Evolutionary conservation across 192 early-diverging fungal genomes (phyloP).

Genomic region (Coemansia biformis): DNA sequence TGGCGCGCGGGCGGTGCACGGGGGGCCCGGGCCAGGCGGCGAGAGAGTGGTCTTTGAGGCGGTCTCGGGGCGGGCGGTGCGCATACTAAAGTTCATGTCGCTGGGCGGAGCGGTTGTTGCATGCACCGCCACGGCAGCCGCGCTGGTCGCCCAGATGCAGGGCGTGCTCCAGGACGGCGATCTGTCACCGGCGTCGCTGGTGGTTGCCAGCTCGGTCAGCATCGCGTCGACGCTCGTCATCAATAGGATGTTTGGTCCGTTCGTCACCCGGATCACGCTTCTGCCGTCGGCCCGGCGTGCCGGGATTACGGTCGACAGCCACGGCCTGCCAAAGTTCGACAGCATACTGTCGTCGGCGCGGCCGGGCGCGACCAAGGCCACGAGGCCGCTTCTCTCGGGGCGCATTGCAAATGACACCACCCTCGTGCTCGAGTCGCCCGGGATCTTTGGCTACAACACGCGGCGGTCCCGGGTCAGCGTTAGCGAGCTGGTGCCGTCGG

Average conservation of each 20-base stretch:
- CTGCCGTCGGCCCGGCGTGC: conserved; percentile 6
- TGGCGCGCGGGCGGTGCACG: neutral
- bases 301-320: conserved; percentile 14
- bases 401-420: conserved; percentile 19
- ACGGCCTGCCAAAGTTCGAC: conserved; percentile 46
- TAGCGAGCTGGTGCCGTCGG: conserved; percentile 24
- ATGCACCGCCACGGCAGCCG: conserved; percentile 28
- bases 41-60: conserved; percentile 31
- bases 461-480: conserved; percentile 16
- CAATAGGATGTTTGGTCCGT: conserved; percentile 39
- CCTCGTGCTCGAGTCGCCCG: conserved; percentile 37
- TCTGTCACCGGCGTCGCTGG: conserved; percentile 16
- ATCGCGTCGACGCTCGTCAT: conserved; percentile 29
- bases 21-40: neutral
- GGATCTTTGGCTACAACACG: conserved; percentile 32
- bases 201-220: conserved; percentile 35
- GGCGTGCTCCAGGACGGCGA: conserved; percentile 21
- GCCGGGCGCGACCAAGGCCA: neutral
- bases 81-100: conserved; percentile 52
- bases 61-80: conserved; percentile 27
- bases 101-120: conserved; percentile 26
- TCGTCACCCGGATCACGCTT: conserved; percentile 37
- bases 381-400: conserved; percentile 8
- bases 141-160: conserved; percentile 11
- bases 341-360: conserved; percentile 20